phyloP scores from a whole-genome alignment of 176 grass and related monocot genomes.

The Zizania latifolia region DNA sequence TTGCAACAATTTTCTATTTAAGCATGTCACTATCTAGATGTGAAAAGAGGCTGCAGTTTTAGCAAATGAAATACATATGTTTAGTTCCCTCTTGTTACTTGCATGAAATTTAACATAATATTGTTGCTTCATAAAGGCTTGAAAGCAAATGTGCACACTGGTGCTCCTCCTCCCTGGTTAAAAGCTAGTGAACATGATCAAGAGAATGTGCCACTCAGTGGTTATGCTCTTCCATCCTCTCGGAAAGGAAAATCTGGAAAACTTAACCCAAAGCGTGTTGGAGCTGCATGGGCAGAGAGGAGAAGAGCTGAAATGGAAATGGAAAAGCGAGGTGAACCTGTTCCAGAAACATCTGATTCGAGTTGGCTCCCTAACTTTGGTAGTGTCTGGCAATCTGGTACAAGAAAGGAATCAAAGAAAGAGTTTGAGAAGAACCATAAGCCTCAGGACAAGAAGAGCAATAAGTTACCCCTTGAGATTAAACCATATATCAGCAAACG shows the following conservation, averaged over 20 bases:
- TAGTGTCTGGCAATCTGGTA: conserved; percentile 79
- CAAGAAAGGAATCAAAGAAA: conserved; percentile 80
- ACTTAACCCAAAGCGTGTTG: conserved; percentile 90
- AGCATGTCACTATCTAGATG: neutral
- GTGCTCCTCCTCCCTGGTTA: conserved; percentile 82
- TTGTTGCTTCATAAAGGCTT: conserved; percentile 46
- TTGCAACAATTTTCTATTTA: neutral
- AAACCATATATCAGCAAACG: conserved; percentile 94
- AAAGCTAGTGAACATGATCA: conserved; percentile 43
- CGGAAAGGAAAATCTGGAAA: conserved; percentile 46
- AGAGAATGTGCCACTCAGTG: conserved; percentile 16
- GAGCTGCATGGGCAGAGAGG: conserved; percentile 91
- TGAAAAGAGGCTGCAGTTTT: conserved; percentile 14
- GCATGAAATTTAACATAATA: conserved; percentile 16
- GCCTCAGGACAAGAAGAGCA: conserved; percentile 22
- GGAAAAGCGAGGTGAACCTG: conserved; percentile 62
- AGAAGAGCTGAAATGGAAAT: conserved; percentile 75
- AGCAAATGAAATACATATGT: conserved; percentile 4
- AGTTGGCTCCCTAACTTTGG: conserved; percentile 97
- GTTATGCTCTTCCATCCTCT: conserved; percentile 2
- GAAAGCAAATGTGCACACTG: conserved; percentile 78
- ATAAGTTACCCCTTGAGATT: conserved; percentile 42
- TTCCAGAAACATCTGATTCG: conserved; percentile 42
- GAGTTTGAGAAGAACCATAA: conserved; percentile 68
- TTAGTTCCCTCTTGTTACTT: conserved; percentile 19